Conservation (phyloP, 2,329 filamentous ascomycete species). For the Pyricularia sp. region DNA sequence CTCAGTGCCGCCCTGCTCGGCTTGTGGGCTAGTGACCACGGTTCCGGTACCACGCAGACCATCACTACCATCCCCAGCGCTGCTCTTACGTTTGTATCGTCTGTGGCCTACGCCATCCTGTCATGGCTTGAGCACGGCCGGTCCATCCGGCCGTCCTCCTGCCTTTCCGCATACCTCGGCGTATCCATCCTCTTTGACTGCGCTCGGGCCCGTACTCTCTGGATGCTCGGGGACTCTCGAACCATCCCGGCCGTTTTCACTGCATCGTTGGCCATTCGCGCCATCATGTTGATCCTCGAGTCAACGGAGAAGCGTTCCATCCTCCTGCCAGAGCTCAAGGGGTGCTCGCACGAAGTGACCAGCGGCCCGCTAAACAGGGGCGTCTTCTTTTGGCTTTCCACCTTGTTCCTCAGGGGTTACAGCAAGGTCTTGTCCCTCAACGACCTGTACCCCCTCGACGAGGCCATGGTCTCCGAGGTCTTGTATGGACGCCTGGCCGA, state of each 20-base stretch:
- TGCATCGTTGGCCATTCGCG: slow-evolving; percentile 28
- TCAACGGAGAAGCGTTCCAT: slow-evolving; percentile 31
- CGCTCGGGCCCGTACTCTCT: slow-evolving; percentile 30
- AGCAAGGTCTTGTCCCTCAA: slow-evolving; percentile 27
- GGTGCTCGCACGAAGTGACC: slow-evolving; percentile 26
- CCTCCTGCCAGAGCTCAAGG: slow-evolving; percentile 27
- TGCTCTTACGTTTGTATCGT: slow-evolving; percentile 10
- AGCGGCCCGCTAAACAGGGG: slow-evolving; percentile 36
- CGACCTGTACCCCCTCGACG: slow-evolving; percentile 5
- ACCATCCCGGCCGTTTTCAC: slow-evolving; percentile 32
- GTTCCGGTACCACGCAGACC: slow-evolving; percentile 2
- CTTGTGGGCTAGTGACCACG: slow-evolving; percentile 6
- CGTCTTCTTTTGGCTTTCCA: slow-evolving; percentile 44
- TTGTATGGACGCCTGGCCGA: slow-evolving; percentile 22
- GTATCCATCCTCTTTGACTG: slow-evolving; percentile 33
- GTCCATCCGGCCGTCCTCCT: slow-evolving; percentile 32
- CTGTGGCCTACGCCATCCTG: slow-evolving; percentile 21
- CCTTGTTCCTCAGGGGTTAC: slow-evolving; percentile 40
- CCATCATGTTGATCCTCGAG: slow-evolving; percentile 33
- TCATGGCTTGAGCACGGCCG: slow-evolving; percentile 37
- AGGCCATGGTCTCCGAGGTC: slow-evolving; percentile 18
- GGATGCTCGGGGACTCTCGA: slow-evolving; percentile 18
- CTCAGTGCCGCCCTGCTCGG: slow-evolving; percentile 7
- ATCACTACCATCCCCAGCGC: slow-evolving; percentile 9
- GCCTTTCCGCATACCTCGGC: slow-evolving; percentile 35